These are phyloP conservation scores for Cnidoscolus chayamansa DNA, from an alignment of 441 rosid species.

Conservation along the genomic window DNA sequence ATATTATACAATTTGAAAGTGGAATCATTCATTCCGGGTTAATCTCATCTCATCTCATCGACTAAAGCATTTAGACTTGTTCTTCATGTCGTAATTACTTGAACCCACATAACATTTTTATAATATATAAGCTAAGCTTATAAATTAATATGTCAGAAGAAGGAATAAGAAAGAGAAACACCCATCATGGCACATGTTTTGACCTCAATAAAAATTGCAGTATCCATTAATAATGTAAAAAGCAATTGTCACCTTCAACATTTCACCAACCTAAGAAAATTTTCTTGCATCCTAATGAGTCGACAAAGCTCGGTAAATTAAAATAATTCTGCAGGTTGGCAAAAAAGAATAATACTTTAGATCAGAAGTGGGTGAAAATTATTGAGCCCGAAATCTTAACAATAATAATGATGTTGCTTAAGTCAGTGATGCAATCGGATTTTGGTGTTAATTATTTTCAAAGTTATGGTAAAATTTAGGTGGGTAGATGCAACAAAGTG, in stretches of 20 bases:
- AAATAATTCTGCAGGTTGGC: not conserved
- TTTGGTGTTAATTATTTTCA: not conserved
- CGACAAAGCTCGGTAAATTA: not conserved
- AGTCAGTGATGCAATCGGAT: not conserved
- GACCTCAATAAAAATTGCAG: not conserved
- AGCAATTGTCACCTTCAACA: not conserved
- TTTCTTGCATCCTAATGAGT: not conserved
- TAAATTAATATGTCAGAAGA: not conserved
- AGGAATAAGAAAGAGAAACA: not conserved
- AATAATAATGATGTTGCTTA: not conserved
- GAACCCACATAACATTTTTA: not conserved
- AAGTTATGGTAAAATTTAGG: not conserved
- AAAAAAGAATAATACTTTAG: not conserved
- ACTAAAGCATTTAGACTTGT: too few species aligned
- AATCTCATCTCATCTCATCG: too few species aligned
- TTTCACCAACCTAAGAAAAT: not conserved
- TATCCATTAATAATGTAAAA: not conserved
- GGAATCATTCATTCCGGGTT: too few species aligned
- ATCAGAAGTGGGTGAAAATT: not conserved
- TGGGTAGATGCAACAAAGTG: constrained; percentile 6
- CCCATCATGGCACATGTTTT: not conserved
- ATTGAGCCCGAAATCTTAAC: not conserved
- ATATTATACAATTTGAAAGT: too few species aligned
- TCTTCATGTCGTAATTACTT: too few species aligned
- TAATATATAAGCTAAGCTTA: not conserved